A percentile compares a stretch with the other conserved stretches of the same genome.
phyloP scores from a whole-genome alignment of 1,284 basidiomycete species.

The Pterulicium gracile region DNA sequence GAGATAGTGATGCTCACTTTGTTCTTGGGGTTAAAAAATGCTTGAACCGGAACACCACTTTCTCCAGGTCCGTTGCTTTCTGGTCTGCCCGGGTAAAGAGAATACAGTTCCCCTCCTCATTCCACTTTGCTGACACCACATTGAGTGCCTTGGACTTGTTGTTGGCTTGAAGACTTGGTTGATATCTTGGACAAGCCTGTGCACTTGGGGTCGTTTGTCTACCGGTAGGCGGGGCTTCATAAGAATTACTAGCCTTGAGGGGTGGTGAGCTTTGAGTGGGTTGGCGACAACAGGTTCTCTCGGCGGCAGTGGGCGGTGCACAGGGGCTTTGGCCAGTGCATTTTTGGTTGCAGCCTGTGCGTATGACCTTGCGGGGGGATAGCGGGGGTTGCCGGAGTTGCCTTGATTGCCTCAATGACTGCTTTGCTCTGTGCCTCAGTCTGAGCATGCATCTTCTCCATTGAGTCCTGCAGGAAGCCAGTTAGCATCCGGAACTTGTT shows the following conservation, averaged over 20 bases:
- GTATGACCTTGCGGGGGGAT: neutral
- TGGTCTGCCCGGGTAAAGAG: slow-evolving; percentile 13
- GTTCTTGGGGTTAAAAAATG: slow-evolving; percentile 8
- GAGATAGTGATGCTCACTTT: slow-evolving; percentile 2
- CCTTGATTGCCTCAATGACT: neutral
- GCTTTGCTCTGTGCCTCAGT: neutral
- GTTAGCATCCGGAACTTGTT: neutral
- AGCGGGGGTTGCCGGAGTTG: neutral
- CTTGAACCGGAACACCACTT: slow-evolving; percentile 7
- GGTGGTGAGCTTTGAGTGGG: slow-evolving; percentile 13
- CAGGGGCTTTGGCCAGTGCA: neutral
- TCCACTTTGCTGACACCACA: slow-evolving; percentile 15
- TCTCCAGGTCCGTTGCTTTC: slow-evolving; percentile 13
- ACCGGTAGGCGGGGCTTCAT: slow-evolving; percentile 8
- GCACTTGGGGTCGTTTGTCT: slow-evolving; percentile 9
- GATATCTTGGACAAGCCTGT: slow-evolving; percentile 8
- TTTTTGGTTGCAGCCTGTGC: neutral
- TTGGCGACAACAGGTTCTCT: slow-evolving; percentile 3
- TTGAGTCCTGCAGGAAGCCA: neutral
- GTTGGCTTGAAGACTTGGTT: slow-evolving; percentile 9
- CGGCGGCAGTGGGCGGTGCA: neutral
- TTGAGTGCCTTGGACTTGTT: slow-evolving; percentile 9
- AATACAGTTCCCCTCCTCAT: slow-evolving; percentile 15
- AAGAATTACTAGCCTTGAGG: slow-evolving; percentile 10
- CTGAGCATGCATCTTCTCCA: neutral